Evolutionary conservation across 352 stramenopile genomes (phyloP).

Genomic region (Blastocystis sp.): DNA sequence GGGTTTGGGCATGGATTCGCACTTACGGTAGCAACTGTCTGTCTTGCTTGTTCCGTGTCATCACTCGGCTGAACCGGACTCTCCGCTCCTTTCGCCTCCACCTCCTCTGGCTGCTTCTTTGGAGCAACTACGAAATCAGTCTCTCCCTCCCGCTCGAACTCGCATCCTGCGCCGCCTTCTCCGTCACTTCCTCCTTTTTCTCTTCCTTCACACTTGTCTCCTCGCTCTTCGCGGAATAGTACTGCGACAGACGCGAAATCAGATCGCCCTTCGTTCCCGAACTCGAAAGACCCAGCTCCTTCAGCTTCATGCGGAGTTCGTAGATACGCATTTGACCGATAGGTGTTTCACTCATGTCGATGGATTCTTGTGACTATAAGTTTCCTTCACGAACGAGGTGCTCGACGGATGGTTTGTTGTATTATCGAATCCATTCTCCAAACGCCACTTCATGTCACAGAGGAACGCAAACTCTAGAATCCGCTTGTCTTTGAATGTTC

Average conservation of each 20-base stretch:
- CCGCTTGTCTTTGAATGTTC: too few relatives aligned
- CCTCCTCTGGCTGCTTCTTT: too few relatives aligned
- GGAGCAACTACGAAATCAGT: too few relatives aligned
- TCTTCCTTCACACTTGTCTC: neutral
- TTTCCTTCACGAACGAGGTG: neutral
- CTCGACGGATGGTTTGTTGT: neutral
- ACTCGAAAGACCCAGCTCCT: constrained; percentile 14
- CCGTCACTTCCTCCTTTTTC: neutral
- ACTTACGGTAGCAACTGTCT: too few relatives aligned
- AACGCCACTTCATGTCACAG: neutral
- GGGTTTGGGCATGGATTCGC: too few relatives aligned
- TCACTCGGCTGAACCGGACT: too few relatives aligned
- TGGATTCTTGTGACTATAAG: neutral
- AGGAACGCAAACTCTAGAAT: neutral
- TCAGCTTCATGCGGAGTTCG: constrained; percentile 42
- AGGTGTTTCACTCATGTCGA: constrained; percentile 13
- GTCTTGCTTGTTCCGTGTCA: too few relatives aligned
- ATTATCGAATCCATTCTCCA: neutral
- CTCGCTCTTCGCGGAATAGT: neutral
- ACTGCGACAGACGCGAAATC: constrained; percentile 46
- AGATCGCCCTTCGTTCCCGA: constrained; percentile 60
- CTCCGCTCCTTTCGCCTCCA: too few relatives aligned
- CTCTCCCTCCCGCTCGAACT: too few relatives aligned
- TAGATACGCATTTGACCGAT: constrained; percentile 58
- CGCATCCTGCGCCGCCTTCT: neutral